Evolutionary conservation across 1,284 basidiomycete genomes (phyloP).

Genomic region (Austropuccinia psidii): DNA sequence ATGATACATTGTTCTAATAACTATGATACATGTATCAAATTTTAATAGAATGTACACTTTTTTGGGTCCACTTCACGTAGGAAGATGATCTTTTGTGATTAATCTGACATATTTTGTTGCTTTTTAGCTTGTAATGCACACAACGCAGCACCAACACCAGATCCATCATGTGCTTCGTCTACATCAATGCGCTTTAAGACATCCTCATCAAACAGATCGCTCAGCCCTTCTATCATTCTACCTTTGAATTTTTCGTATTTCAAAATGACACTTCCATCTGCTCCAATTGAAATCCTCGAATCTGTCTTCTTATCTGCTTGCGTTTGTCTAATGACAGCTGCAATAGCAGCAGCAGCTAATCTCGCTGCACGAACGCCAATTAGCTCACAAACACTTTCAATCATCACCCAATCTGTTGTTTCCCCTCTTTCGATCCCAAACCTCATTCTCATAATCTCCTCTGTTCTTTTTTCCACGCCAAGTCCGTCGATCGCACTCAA

Average conservation of each 20-base stretch:
- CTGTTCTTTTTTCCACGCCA: conserved; percentile 49
- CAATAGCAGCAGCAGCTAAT: conserved; percentile 77
- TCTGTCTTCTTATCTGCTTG: conserved; percentile 52
- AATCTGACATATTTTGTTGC: too few relatives aligned
- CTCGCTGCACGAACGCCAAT: conserved; percentile 75
- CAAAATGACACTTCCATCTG: conserved; percentile 87
- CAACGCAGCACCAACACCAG: conserved; percentile 83
- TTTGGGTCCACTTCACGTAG: too few relatives aligned
- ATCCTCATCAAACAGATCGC: conserved; percentile 66
- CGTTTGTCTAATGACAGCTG: conserved; percentile 76
- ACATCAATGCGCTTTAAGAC: conserved; percentile 72
- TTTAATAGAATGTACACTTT: too few relatives aligned
- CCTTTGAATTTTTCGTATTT: conserved; percentile 78
- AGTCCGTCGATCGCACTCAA: conserved; percentile 71
- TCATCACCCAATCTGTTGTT: conserved; percentile 58
- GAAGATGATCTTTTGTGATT: too few relatives aligned
- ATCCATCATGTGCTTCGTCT: conserved; percentile 91
- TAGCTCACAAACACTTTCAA: conserved; percentile 67
- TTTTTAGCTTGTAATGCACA: conserved; percentile 36
- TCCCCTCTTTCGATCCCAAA: conserved; percentile 42
- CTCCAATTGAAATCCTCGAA: conserved; percentile 57
- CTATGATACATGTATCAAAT: too few relatives aligned
- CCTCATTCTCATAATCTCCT: conserved; percentile 58
- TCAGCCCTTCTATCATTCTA: conserved; percentile 64
- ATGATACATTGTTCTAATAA: too few relatives aligned